phyloP scores from a whole-genome alignment of 2,329 filamentous ascomycete genomes.

The Pseudovirgaria hyperparasitica region DNA sequence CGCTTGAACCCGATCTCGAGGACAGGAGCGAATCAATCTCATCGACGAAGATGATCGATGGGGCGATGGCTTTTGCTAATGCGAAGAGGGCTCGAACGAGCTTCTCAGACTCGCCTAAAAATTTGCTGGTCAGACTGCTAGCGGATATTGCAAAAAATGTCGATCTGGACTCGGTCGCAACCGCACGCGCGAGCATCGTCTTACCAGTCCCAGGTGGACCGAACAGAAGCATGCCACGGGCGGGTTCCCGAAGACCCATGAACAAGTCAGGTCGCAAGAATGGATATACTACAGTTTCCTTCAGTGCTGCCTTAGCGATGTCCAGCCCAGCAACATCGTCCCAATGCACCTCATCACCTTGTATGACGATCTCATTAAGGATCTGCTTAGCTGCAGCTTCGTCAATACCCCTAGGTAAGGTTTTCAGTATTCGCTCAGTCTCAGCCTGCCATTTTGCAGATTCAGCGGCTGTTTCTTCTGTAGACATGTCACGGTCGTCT shows the following conservation, averaged over 20 bases:
- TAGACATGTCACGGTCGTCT: no score
- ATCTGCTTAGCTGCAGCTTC: constrained; percentile 77
- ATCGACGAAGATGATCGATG: constrained; percentile 95
- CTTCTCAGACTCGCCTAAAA: constrained; percentile 91
- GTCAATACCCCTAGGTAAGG: constrained; percentile 72
- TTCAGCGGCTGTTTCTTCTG: constrained; percentile 11
- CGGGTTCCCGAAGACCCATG: constrained; percentile 87
- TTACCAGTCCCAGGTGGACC: constrained; percentile 97
- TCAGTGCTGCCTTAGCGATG: constrained; percentile 77
- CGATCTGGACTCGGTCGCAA: constrained; percentile 86
- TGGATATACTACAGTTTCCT: constrained; percentile 93
- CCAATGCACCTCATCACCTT: constrained; percentile 93
- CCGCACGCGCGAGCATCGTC: constrained; percentile 90
- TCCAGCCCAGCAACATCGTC: constrained; percentile 84
- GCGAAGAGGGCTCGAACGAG: constrained; percentile 84
- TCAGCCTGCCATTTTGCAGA: constrained; percentile 23
- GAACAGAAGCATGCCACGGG: constrained; percentile 88
- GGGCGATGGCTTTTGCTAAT: constrained; percentile 77
- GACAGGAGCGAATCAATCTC: constrained; percentile 93
- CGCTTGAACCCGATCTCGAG: constrained; percentile 66
- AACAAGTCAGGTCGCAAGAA: constrained; percentile 93
- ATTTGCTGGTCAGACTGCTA: constrained; percentile 89
- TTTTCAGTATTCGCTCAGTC: constrained; percentile 47
- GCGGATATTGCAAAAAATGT: constrained; percentile 97
- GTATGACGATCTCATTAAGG: constrained; percentile 86